phyloP scores from a whole-genome alignment of 1,284 basidiomycete genomes.

The Ceratobasidium sp. region DNA sequence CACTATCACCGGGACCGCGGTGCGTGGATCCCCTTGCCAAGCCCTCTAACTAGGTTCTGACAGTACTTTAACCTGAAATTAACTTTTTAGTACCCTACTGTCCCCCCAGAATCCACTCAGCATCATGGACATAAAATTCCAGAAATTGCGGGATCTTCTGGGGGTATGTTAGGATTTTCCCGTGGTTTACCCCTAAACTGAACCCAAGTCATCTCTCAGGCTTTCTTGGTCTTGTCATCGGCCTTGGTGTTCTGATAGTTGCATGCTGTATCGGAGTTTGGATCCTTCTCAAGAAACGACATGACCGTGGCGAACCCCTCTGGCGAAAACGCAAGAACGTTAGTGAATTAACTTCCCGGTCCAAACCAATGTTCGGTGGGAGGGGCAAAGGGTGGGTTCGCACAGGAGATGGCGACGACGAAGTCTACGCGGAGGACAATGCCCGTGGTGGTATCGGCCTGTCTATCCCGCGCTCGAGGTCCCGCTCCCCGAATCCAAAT shows the following conservation, averaged over 20 bases:
- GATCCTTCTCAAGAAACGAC: slow-evolving; percentile 46
- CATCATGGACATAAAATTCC: slow-evolving; percentile 47
- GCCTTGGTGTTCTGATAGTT: slow-evolving; percentile 49
- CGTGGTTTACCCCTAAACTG: neutral
- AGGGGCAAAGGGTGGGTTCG: slow-evolving; percentile 43
- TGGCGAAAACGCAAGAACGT: slow-evolving; percentile 38
- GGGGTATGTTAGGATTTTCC: slow-evolving; percentile 26
- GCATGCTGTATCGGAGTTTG: slow-evolving; percentile 45
- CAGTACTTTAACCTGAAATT: neutral
- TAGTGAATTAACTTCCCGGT: slow-evolving; percentile 5
- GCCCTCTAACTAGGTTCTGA: neutral
- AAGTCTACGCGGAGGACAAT: slow-evolving; percentile 32
- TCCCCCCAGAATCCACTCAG: slow-evolving; percentile 45
- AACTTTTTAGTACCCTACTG: slow-evolving; percentile 41
- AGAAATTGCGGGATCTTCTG: slow-evolving; percentile 48
- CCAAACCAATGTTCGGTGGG: slow-evolving; percentile 35
- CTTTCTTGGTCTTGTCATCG: slow-evolving; percentile 48
- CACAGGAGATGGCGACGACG: slow-evolving; percentile 44
- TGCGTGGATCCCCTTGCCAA: slow-evolving; percentile 1
- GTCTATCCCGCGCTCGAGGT: slow-evolving; percentile 42
- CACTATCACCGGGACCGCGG: slow-evolving; percentile 20
- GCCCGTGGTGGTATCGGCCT: slow-evolving; percentile 36
- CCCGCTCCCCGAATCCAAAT: slow-evolving; percentile 45
- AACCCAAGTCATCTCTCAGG: slow-evolving; percentile 16
- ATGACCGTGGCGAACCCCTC: slow-evolving; percentile 46